Evolutionary conservation across 2,329 filamentous ascomycete species (phyloP).

Genomic region (Emergomyces orientalis): DNA sequence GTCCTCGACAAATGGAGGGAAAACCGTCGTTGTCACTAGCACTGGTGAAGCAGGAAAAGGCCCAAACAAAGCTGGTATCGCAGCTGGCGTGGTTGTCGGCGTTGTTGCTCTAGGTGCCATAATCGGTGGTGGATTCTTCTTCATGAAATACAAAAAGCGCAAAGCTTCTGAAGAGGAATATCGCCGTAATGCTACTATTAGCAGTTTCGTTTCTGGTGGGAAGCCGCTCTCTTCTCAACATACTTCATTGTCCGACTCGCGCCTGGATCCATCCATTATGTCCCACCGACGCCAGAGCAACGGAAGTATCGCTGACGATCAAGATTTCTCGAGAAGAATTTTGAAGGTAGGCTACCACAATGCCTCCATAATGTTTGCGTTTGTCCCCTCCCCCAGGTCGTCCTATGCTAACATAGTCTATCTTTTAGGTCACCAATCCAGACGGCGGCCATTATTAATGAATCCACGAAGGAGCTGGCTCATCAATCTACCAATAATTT

Average conservation of each 20-base stretch:
- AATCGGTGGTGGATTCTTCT: slow-evolving; percentile 62
- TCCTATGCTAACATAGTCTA: slow-evolving; percentile 4
- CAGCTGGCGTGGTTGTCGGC: slow-evolving; percentile 77
- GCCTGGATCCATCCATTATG: slow-evolving; percentile 75
- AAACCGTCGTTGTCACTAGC: slow-evolving; percentile 21
- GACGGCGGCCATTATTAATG: slow-evolving; percentile 12
- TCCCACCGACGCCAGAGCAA: slow-evolving; percentile 78
- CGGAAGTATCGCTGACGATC: slow-evolving; percentile 92
- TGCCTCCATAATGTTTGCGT: background rate
- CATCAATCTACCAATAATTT: background rate
- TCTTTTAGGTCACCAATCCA: slow-evolving; percentile 15
- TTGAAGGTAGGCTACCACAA: slow-evolving; percentile 57
- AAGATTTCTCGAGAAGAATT: slow-evolving; percentile 93
- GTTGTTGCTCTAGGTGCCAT: slow-evolving; percentile 60
- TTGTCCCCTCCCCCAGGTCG: background rate
- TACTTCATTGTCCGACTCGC: slow-evolving; percentile 63
- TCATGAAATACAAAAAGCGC: slow-evolving; percentile 65
- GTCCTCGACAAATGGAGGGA: slow-evolving; percentile 22
- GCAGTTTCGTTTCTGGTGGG: slow-evolving; percentile 56
- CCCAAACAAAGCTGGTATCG: slow-evolving; percentile 73
- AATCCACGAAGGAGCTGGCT: slow-evolving; percentile 1
- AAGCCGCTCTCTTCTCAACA: slow-evolving; percentile 46
- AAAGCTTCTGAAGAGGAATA: slow-evolving; percentile 75
- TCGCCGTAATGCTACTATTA: slow-evolving; percentile 68
- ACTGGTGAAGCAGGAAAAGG: slow-evolving; percentile 29